phyloP scores from a whole-genome alignment of 352 stramenopile species.

The Thraustotheca clavata region DNA sequence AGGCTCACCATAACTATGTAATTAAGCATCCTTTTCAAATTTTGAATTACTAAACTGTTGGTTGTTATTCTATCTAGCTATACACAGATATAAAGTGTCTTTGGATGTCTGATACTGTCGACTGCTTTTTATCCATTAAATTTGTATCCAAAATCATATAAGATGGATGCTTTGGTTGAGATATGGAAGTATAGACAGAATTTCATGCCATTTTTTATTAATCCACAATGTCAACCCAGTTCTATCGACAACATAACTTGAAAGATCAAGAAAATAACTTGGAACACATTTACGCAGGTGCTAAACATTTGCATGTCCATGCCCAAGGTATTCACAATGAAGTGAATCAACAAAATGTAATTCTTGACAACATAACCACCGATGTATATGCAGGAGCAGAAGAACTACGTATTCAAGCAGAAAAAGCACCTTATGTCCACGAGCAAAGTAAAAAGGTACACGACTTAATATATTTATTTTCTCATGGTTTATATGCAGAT shows the following conservation, averaged over 20 bases:
- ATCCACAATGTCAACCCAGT: too few species aligned
- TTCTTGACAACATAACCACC: constrained; percentile 68
- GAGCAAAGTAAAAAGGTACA: constrained; percentile 54
- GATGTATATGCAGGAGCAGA: constrained; percentile 49
- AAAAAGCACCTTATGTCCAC: constrained; percentile 53
- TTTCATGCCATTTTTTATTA: too few species aligned
- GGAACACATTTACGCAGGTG: constrained; percentile 67
- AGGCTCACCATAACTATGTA: too few species aligned
- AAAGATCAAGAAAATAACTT: constrained; percentile 52
- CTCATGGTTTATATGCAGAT: not conserved
- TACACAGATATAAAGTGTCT: too few species aligned
- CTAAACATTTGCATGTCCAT: constrained; percentile 71
- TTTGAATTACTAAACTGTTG: too few species aligned
- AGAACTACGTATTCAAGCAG: constrained; percentile 54
- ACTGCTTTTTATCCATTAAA: too few species aligned
- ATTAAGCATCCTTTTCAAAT: too few species aligned
- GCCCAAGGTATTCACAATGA: constrained; percentile 76
- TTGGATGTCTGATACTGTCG: too few species aligned
- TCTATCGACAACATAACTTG: not conserved
- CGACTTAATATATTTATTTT: constrained; percentile 11
- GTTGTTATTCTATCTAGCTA: too few species aligned
- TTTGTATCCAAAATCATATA: too few species aligned
- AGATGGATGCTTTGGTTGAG: too few species aligned
- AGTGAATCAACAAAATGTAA: constrained; percentile 70
- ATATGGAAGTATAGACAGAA: too few species aligned